phyloP scores from a whole-genome alignment of 345 rosid genomes.

The Zanthoxylum bungeanum region DNA sequence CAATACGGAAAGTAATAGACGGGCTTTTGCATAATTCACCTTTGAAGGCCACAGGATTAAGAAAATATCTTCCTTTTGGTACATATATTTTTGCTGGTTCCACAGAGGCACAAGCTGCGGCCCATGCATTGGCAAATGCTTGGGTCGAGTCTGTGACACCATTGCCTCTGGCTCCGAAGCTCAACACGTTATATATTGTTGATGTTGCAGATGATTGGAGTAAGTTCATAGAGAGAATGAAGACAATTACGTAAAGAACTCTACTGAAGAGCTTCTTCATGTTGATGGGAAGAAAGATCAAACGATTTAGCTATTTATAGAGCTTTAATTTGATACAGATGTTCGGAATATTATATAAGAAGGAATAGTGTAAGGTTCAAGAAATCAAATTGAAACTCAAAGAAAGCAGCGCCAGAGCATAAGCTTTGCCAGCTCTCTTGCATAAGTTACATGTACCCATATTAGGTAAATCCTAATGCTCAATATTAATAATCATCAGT shows the following conservation, averaged over 20 bases:
- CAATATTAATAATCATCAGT: too few relatives aligned
- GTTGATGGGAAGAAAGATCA: not conserved
- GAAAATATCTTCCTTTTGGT: constrained; percentile 44
- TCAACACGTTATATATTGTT: constrained; percentile 32
- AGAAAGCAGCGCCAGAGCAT: constrained; percentile 1
- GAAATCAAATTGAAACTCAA: not conserved
- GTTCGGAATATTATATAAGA: not conserved
- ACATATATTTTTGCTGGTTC: constrained; percentile 31
- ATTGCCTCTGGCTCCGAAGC: constrained; percentile 42
- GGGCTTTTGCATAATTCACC: constrained; percentile 45
- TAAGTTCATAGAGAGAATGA: too few relatives aligned
- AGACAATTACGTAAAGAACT: too few relatives aligned
- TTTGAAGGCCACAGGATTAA: constrained; percentile 32
- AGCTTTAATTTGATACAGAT: not conserved
- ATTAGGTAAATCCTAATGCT: not conserved
- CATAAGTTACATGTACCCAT: not conserved
- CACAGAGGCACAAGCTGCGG: constrained; percentile 30
- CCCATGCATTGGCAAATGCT: constrained; percentile 50
- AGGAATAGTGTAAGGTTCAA: not conserved
- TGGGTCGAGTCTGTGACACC: constrained; percentile 37
- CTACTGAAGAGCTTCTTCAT: too few relatives aligned
- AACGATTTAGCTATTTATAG: not conserved
- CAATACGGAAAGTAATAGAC: constrained; percentile 36
- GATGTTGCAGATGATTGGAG: too few relatives aligned
- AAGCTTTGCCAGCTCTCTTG: not conserved